Conservation (phyloP, 805 yeast species). For the Millerozyma acaciae region DNA sequence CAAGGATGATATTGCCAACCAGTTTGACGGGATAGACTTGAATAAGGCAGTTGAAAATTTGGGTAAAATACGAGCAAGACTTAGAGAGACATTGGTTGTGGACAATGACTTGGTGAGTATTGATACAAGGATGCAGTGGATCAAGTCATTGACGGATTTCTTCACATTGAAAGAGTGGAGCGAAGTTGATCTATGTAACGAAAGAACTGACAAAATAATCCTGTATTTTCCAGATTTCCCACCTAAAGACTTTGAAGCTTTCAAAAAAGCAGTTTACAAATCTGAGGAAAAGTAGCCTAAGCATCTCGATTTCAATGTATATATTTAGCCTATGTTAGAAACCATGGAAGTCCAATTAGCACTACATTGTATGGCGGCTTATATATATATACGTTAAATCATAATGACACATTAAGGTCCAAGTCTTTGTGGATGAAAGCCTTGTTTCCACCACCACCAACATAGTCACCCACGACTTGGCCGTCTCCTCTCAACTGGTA, state of each 20-base stretch:
- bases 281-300: neutral
- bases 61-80: conserved; percentile 48
- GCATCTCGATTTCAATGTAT: no score
- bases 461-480: conserved; percentile 86
- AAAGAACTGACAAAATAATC: conserved; percentile 38
- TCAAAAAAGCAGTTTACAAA: conserved; percentile 10
- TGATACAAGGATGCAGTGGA: conserved; percentile 68
- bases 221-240: conserved; percentile 50
- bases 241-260: conserved; percentile 24
- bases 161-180: conserved; percentile 61
- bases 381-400: neutral
- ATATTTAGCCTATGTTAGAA: no score
- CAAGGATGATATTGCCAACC: conserved; percentile 52
- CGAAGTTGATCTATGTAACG: conserved; percentile 24
- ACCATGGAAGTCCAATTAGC: no score
- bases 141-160: conserved; percentile 58
- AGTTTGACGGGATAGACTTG: conserved; percentile 42
- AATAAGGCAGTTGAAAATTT: conserved; percentile 59
- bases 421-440: conserved; percentile 68
- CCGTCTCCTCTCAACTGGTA: conserved; percentile 91
- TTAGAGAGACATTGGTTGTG: conserved; percentile 42
- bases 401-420: conserved; percentile 1
- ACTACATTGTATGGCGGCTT: neutral
- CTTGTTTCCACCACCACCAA: conserved; percentile 87
- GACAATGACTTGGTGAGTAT: conserved; percentile 50